Percentiles rank a stretch among this genome's conserved stretches.
These are phyloP conservation scores for Botrytis paeoniae DNA, from an alignment of 2,329 filamentous ascomycete genomes.

Conservation along the genomic window DNA sequence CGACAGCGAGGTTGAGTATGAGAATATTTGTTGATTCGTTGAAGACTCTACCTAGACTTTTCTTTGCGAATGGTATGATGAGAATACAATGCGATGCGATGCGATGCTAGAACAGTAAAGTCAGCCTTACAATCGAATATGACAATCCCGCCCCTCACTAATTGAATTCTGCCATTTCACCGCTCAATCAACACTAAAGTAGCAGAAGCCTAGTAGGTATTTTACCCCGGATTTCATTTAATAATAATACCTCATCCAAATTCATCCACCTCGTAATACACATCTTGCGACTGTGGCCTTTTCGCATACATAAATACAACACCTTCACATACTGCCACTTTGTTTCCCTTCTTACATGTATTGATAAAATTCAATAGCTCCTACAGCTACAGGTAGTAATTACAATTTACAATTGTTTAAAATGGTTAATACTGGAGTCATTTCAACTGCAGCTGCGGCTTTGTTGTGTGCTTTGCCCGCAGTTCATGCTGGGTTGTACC, in stretches of 20 bases:
- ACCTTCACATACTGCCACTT: not conserved
- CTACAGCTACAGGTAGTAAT: constrained; percentile 4
- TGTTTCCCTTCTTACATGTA: constrained; percentile 2
- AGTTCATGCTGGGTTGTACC: constrained; percentile 70
- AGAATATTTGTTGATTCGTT: not conserved
- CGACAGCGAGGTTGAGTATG: not conserved
- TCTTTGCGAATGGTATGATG: not conserved
- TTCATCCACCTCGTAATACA: constrained; percentile 6
- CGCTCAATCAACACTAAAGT: not conserved
- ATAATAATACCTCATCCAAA: not conserved
- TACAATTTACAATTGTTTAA: constrained; percentile 22
- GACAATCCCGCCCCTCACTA: not conserved
- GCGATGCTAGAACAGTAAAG: not conserved
- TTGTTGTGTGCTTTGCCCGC: constrained; percentile 62
- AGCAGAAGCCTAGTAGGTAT: not conserved
- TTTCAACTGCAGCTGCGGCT: constrained; percentile 55
- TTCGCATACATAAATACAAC: constrained; percentile 12
- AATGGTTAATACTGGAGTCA: constrained; percentile 54
- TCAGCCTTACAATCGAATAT: not conserved
- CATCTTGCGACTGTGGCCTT: constrained; percentile 21
- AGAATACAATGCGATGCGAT: not conserved
- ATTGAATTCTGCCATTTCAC: constrained; percentile 3
- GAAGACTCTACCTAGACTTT: too few relatives aligned
- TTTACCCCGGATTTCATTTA: constrained; percentile 19
- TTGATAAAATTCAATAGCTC: constrained; percentile 9